These are phyloP conservation scores for Arthrobotrys pseudoclavata DNA, from an alignment of 2,329 filamentous ascomycete species.

Conservation along the genomic window DNA sequence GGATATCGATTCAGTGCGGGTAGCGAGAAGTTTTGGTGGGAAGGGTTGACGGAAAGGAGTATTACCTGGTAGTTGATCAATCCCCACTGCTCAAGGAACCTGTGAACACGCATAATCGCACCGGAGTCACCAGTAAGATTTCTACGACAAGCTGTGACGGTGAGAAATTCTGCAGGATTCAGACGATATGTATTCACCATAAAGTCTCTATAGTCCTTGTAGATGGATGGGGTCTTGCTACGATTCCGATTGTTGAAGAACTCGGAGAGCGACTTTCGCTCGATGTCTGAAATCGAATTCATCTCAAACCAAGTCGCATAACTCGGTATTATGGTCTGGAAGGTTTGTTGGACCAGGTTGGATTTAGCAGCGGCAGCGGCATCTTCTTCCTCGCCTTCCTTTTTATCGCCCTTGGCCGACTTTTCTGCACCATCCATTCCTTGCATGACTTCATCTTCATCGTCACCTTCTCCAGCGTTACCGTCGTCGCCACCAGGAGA, in stretches of 20 bases:
- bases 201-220: constrained; percentile 99
- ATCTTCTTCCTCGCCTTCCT: constrained; percentile 68
- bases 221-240: constrained; percentile 96
- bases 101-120: constrained; percentile 98
- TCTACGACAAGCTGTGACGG: constrained; percentile 92
- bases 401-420: constrained; percentile 67
- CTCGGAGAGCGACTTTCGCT: constrained; percentile 93
- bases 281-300: constrained; percentile 89
- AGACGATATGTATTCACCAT: constrained; percentile 99
- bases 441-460: constrained; percentile 66
- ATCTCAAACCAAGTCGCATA: constrained; percentile 99
- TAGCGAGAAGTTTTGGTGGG: background rate
- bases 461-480: constrained; percentile 60
- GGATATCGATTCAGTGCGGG: constrained; percentile 59
- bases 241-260: constrained; percentile 99
- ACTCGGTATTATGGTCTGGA: constrained; percentile 94
- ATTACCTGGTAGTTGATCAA: constrained; percentile 97
- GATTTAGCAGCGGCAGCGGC: constrained; percentile 81
- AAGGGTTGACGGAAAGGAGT: background rate
- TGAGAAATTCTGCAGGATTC: constrained; percentile 95
- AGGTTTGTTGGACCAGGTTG: constrained; percentile 91
- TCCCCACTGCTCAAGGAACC: constrained; percentile 98
- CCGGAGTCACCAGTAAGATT: constrained; percentile 98
- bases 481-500: constrained; percentile 58
- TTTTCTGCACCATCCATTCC: constrained; percentile 69